Conservation (phyloP, 2,329 filamentous ascomycete genomes). For the Pyrenochaeta sp. region DNA sequence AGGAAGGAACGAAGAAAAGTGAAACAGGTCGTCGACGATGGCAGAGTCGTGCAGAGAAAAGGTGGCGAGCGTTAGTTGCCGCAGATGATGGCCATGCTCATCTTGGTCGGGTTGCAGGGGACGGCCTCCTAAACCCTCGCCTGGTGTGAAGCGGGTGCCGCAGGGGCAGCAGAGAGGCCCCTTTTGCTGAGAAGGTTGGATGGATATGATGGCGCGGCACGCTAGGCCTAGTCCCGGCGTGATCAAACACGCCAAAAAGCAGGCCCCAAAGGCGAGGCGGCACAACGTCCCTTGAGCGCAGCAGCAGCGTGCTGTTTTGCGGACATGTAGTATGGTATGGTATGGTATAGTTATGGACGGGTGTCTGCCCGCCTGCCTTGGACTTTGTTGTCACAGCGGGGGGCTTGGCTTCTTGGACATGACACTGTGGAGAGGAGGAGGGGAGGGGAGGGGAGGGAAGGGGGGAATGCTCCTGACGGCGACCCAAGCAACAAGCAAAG, state of each 20-base stretch:
- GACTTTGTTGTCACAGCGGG: too few species aligned
- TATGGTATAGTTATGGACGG: too few species aligned
- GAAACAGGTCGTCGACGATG: slow-evolving; percentile 39
- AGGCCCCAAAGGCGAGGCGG: slow-evolving; percentile 7
- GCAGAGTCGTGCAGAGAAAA: slow-evolving; percentile 39
- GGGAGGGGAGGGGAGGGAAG: background rate
- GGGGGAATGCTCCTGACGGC: background rate
- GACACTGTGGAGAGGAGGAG: too few species aligned
- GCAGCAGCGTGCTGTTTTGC: background rate
- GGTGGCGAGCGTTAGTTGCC: slow-evolving; percentile 39
- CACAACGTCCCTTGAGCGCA: slow-evolving; percentile 1
- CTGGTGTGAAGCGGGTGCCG: slow-evolving; percentile 34
- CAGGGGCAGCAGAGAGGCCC: slow-evolving; percentile 41
- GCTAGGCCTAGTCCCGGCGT: slow-evolving; percentile 25
- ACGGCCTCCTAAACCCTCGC: slow-evolving; percentile 34
- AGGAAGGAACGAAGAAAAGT: slow-evolving; percentile 29
- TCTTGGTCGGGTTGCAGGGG: slow-evolving; percentile 35
- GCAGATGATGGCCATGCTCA: slow-evolving; percentile 27
- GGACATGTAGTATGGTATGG: too few species aligned
- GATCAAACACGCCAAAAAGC: slow-evolving; percentile 14
- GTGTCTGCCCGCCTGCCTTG: too few species aligned
- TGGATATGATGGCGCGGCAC: slow-evolving; percentile 32
- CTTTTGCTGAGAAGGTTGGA: slow-evolving; percentile 36
- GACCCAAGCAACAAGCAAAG: background rate
- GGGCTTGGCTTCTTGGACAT: too few species aligned